phyloP scores from a whole-genome alignment of 176 grass and related monocot species.

The Eremochloa ophiuroides region DNA sequence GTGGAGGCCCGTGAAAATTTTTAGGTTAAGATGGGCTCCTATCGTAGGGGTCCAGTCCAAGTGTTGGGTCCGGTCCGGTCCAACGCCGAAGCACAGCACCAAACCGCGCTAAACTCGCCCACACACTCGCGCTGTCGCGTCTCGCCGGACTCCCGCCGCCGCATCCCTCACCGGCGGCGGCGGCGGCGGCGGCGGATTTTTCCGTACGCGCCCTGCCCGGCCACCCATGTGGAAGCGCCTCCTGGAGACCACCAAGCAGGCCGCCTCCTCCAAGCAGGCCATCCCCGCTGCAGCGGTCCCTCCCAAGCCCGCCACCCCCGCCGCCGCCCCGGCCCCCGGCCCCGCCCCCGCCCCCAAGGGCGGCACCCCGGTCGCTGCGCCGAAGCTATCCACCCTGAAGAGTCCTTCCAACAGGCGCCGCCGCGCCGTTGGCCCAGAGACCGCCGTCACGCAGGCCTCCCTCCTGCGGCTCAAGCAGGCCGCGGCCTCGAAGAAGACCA shows the following conservation, averaged over 20 bases:
- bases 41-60: no score
- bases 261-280: neutral
- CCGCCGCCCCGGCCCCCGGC: neutral
- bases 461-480: constrained; percentile 51
- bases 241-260: constrained; percentile 31
- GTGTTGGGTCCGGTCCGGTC: no score
- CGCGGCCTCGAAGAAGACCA: constrained; percentile 12
- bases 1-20: no score
- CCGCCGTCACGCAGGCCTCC: constrained; percentile 2
- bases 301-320: neutral
- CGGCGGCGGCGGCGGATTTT: no score
- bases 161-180: no score
- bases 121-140: no score
- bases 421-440: neutral
- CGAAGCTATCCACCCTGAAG: constrained; percentile 34
- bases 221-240: constrained; percentile 43
- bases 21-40: no score
- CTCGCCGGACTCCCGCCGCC: no score
- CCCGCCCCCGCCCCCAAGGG: neutral
- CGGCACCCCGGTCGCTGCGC: neutral
- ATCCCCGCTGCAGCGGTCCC: neutral
- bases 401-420: neutral
- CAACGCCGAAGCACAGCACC: no score
- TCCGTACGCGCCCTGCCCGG: no score
- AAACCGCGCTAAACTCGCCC: no score